These are phyloP conservation scores for Avena eriantha DNA, from an alignment of 176 grass and related monocot genomes.

Conservation along the genomic window DNA sequence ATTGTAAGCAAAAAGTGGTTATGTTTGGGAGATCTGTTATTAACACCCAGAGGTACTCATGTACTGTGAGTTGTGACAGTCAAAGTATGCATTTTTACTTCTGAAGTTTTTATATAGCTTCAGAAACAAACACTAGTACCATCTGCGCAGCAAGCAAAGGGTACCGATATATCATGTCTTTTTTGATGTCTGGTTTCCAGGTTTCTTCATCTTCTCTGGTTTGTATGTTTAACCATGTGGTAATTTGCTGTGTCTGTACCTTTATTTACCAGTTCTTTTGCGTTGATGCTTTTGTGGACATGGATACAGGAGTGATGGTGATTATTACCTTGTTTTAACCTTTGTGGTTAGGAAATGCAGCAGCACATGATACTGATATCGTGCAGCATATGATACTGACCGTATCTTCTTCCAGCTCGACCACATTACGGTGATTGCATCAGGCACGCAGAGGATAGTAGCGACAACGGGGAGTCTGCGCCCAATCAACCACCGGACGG, in stretches of 20 bases:
- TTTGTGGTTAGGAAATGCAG: no score
- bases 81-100: background rate
- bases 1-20: background rate
- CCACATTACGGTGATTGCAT: no score
- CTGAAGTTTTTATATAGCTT: constrained; percentile 3
- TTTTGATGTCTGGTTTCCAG: background rate
- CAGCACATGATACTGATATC: no score
- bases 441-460: no score
- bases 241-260: background rate
- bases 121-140: background rate
- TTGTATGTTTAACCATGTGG: background rate
- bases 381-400: no score
- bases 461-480: no score
- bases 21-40: background rate
- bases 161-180: background rate
- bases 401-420: no score
- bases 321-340: background rate
- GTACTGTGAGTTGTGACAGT: background rate
- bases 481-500: no score
- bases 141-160: background rate
- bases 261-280: background rate
- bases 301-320: background rate
- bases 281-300: background rate
- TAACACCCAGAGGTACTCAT: background rate
- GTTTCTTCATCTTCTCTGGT: background rate